Evolutionary conservation across 1,139 yeast genomes (phyloP).

Genomic region (Blastobotrys illinoisensis): DNA sequence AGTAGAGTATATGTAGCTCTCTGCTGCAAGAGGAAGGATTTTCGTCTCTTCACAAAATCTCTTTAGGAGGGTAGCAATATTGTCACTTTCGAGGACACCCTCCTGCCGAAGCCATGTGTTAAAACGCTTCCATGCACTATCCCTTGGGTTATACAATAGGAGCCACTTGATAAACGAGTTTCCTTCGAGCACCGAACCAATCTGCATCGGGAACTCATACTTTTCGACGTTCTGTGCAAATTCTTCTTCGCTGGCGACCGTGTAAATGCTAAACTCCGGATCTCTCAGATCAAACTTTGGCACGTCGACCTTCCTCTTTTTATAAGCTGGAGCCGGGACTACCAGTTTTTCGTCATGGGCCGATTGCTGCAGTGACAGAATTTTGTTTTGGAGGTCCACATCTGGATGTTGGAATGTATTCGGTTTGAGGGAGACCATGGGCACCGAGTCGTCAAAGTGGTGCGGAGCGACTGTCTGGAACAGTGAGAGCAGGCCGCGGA

Average conservation of each 20-base stretch:
- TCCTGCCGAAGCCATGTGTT: constrained; percentile 23
- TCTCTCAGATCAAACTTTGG: constrained; percentile 17
- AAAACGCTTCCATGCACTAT: constrained; percentile 23
- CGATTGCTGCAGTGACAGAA: constrained; percentile 12
- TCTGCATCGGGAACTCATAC: constrained; percentile 24
- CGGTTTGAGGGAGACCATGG: neutral
- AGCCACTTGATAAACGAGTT: constrained; percentile 21
- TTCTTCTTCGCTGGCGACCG: constrained; percentile 5
- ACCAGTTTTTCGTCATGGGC: constrained; percentile 16
- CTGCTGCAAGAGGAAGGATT: neutral
- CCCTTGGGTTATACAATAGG: constrained; percentile 20
- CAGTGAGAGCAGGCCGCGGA: constrained; percentile 29
- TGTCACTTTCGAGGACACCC: neutral
- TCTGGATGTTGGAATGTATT: constrained; percentile 30
- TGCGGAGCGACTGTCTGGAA: constrained; percentile 30
- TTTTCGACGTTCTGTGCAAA: constrained; percentile 22
- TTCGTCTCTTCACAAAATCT: neutral
- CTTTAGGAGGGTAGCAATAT: neutral
- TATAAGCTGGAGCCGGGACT: constrained; percentile 22
- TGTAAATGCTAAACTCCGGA: constrained; percentile 13
- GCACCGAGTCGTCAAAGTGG: neutral
- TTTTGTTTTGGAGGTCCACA: constrained; percentile 12
- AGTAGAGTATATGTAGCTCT: neutral
- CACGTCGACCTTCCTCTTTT: constrained; percentile 21
- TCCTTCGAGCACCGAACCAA: constrained; percentile 22